A percentile compares a stretch with the other conserved stretches of the same genome.
Evolutionary conservation across 2,329 filamentous ascomycete species (phyloP).

Genomic region (Ophiostoma pallidulum): DNA sequence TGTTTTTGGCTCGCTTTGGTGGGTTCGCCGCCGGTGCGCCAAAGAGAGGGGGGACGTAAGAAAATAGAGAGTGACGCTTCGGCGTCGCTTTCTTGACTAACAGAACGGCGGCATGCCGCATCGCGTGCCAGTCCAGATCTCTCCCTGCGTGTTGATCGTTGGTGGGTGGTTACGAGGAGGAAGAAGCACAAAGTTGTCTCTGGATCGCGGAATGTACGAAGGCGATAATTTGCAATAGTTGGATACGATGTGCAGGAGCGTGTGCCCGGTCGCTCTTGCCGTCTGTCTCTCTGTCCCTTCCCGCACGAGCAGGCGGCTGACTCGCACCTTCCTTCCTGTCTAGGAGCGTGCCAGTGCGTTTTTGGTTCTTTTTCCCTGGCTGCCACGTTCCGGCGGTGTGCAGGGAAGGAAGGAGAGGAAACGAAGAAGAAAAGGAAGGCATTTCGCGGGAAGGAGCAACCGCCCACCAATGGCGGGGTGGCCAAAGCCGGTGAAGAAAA

Average conservation of each 20-base stretch:
- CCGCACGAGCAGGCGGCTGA: not conserved
- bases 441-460: conserved; percentile 1
- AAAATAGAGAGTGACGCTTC: not conserved
- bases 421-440: not conserved
- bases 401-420: conserved; percentile 2
- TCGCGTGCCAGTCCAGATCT: not conserved
- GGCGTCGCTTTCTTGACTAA: no score
- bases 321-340: not conserved
- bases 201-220: no score
- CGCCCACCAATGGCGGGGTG: conserved; percentile 4
- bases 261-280: no score
- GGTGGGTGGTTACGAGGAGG: no score
- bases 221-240: no score
- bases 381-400: conserved; percentile 12
- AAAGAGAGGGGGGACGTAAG: not conserved
- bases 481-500: not conserved
- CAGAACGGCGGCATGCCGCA: not conserved
- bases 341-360: no score
- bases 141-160: no score
- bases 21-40: no score
- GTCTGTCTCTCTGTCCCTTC: not conserved
- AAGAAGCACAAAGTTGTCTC: no score
- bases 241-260: no score
- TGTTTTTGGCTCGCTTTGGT: no score
- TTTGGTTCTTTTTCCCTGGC: not conserved